Evolutionary conservation across 2,329 filamentous ascomycete genomes (phyloP).

Genomic region (Fulvia fulva): DNA sequence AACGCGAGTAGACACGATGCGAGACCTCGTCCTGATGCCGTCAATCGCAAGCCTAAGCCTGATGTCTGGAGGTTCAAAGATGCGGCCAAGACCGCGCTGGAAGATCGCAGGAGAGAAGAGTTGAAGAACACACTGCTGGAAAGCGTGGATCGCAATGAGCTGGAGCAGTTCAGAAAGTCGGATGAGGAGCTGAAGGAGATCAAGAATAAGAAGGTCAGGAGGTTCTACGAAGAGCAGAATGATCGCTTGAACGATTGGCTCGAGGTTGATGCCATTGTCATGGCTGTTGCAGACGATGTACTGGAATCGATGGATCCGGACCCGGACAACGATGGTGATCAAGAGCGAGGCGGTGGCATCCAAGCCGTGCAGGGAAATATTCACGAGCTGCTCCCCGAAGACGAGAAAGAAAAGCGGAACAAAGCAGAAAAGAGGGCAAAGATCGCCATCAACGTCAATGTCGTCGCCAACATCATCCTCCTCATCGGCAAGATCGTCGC

Average conservation of each 20-base stretch:
- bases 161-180: constrained; percentile 50
- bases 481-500: constrained; percentile 55
- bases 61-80: constrained; percentile 45
- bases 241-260: constrained; percentile 54
- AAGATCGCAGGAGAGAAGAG: constrained; percentile 42
- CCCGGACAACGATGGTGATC: constrained; percentile 53
- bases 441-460: constrained; percentile 59
- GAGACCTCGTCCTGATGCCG: constrained; percentile 12
- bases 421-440: constrained; percentile 48
- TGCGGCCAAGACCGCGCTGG: constrained; percentile 44
- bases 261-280: constrained; percentile 56
- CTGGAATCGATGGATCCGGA: constrained; percentile 60
- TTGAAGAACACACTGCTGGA: constrained; percentile 49
- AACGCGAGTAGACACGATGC: constrained; percentile 17
- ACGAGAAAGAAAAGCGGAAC: constrained; percentile 48
- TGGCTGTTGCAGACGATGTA: constrained; percentile 54
- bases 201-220: constrained; percentile 50
- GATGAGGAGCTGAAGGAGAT: constrained; percentile 53
- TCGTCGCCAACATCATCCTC: constrained; percentile 57
- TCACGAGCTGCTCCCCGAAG: constrained; percentile 53
- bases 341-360: constrained; percentile 50
- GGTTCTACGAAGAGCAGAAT: constrained; percentile 56
- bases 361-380: constrained; percentile 49
- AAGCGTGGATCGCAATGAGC: constrained; percentile 43
- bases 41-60: constrained; percentile 24